phyloP scores from a whole-genome alignment of 495 filamentous ascomycete species.

The Saxophila tyrrhenica region DNA sequence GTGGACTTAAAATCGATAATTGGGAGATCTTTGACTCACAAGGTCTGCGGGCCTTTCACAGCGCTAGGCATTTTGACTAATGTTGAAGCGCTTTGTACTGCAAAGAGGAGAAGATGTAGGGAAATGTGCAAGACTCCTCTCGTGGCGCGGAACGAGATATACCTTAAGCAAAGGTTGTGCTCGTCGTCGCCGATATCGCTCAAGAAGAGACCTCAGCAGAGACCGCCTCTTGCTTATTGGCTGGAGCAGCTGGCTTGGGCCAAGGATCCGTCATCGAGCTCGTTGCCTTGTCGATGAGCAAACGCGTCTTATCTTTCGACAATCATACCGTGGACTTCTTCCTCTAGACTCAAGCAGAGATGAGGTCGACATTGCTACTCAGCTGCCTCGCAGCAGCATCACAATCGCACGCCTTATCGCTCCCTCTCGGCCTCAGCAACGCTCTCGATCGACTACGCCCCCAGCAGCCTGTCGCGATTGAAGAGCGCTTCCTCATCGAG shows the following conservation, averaged over 20 bases:
- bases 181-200: neutral
- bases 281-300: neutral
- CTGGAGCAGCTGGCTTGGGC: no score
- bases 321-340: no score
- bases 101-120: no score
- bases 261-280: neutral
- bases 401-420: conserved; percentile 5
- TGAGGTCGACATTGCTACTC: conserved; percentile 4
- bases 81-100: no score
- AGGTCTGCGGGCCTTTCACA: conserved; percentile 18
- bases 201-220: no score
- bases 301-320: no score
- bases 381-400: conserved; percentile 6
- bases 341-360: neutral
- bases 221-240: no score
- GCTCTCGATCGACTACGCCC: conserved; percentile 1
- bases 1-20: neutral
- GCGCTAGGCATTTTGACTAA: conserved; percentile 18
- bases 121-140: neutral
- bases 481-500: conserved; percentile 66
- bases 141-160: neutral
- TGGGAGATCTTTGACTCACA: neutral
- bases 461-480: conserved; percentile 7
- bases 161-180: neutral
- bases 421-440: conserved; percentile 4